Percentiles rank a stretch among this genome's conserved stretches.
Conservation (phyloP, 129 eudicot genomes). For the Centella asiatica region DNA sequence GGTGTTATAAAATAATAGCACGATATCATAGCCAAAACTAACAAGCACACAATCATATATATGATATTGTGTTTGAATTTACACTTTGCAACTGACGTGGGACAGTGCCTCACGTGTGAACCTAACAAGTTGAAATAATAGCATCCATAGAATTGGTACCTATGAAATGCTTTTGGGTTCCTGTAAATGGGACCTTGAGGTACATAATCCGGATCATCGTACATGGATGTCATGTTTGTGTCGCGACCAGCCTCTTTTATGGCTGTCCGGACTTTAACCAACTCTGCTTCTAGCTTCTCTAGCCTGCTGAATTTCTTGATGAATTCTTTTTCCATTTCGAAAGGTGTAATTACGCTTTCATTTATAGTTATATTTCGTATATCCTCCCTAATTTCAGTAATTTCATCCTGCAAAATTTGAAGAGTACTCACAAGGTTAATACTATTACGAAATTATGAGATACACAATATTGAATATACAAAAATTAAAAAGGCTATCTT, state of each 20-base stretch:
- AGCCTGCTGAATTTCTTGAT: conserved; percentile 21
- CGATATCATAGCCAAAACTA: too few relatives aligned
- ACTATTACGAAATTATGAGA: background rate
- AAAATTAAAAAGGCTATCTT: background rate
- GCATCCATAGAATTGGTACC: conserved; percentile 28
- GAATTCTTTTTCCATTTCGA: background rate
- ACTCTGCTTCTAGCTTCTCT: conserved; percentile 31
- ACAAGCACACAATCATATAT: too few relatives aligned
- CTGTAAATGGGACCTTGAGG: conserved; percentile 49
- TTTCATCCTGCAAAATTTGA: conserved; percentile 4
- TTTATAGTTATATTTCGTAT: background rate
- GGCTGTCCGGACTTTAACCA: conserved; percentile 30
- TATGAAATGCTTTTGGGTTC: conserved; percentile 45
- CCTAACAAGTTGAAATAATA: too few relatives aligned
- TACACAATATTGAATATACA: background rate
- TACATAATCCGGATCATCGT: conserved; percentile 27
- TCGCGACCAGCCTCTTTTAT: conserved; percentile 34
- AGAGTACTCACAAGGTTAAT: background rate
- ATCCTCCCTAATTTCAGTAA: background rate
- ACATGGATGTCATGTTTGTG: conserved; percentile 12
- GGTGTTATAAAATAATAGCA: too few relatives aligned
- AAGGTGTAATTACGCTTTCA: background rate
- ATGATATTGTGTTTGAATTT: too few relatives aligned
- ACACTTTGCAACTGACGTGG: too few relatives aligned
- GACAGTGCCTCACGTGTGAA: too few relatives aligned